Base-by-base conservation (phyloP, 305 asterid species). In the Striga hermonthica region DNA sequence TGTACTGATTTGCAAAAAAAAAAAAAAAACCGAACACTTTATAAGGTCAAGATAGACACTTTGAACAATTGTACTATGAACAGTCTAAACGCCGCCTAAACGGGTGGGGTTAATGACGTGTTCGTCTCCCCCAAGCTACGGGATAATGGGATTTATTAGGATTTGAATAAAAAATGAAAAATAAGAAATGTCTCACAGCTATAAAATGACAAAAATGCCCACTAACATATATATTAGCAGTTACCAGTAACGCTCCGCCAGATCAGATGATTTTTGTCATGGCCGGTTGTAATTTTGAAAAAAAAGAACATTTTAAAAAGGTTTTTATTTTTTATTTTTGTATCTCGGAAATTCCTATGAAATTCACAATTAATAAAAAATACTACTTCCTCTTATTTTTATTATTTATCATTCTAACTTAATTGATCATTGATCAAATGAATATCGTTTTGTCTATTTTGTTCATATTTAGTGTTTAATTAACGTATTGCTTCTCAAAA, bases 21-120 rank as follows among this genome's bases (percentile, higher is more conserved):
- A 22, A 22, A 2, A 37, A 59, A 43, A 28, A 6, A 16, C n/a
- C n/a, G n/a, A n/a, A n/a, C n/a, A n/a, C n/a, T n/a, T n/a, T n/a
- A n/a, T n/a, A n/a, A n/a, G 14, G 67, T 67, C 55, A 61, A 60
- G 54, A 31, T 10, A 5, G 36, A 28, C 5, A 9, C n/a, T 6
- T 4, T 12, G 4, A 22, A 22, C 31, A 22, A 22, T 48, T 48
- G 12, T 48, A n/a, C 14, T 48, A 16, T 58, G 9, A 10, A 5
- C 60, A 62, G 10, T 1, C 53, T 64, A 68, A 69, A 65, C 68
- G 57, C 57, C 78, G 72, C 69, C 43, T 59, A 59, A 9, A 64
- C 56, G 72, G 72, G 38, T 11, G 37, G 36, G 31, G 45, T 16
- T 48, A 52, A 60, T 75, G 75, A 69, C 69, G 72, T 75, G 72